phyloP scores from a whole-genome alignment of 768 basidiomycete species.

The Russula earlei region DNA sequence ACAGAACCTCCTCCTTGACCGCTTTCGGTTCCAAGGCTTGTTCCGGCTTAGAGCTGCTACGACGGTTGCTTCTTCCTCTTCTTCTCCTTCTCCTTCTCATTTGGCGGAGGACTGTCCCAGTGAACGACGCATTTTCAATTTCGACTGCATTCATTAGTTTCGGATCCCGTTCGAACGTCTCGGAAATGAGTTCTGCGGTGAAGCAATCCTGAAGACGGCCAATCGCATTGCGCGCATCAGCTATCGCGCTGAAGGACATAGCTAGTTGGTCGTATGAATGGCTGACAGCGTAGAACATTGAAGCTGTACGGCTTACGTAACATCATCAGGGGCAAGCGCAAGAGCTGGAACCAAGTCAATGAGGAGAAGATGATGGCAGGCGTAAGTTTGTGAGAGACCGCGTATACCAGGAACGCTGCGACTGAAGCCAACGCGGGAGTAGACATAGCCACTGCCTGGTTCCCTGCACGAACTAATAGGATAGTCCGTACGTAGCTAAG shows the following conservation, averaged over 20 bases:
- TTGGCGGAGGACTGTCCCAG: conserved; percentile 77
- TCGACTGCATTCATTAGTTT: conserved; percentile 54
- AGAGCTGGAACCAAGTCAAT: conserved; percentile 73
- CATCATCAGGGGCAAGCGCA: conserved; percentile 77
- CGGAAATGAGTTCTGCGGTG: conserved; percentile 66
- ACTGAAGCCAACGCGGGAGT: conserved; percentile 77
- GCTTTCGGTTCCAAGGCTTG: conserved; percentile 22
- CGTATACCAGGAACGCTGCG: conserved; percentile 66
- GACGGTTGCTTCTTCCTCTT: conserved; percentile 8
- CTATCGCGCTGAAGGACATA: conserved; percentile 62
- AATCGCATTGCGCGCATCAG: conserved; percentile 79
- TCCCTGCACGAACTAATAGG: conserved; percentile 53
- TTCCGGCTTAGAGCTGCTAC: conserved; percentile 8
- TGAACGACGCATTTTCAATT: conserved; percentile 63
- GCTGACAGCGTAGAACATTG: background rate
- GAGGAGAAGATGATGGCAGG: conserved; percentile 77
- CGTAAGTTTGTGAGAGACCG: conserved; percentile 52
- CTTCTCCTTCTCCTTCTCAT: conserved; percentile 26
- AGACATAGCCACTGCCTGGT: conserved; percentile 59
- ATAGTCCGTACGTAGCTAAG: conserved; percentile 55
- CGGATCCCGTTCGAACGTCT: conserved; percentile 45
- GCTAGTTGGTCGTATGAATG: conserved; percentile 32
- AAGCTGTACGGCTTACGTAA: conserved; percentile 29
- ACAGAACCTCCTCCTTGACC: conserved; percentile 34
- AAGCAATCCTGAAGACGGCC: conserved; percentile 72